Conservation (phyloP, 129 eudicot species). For the Artemisia argyi region DNA sequence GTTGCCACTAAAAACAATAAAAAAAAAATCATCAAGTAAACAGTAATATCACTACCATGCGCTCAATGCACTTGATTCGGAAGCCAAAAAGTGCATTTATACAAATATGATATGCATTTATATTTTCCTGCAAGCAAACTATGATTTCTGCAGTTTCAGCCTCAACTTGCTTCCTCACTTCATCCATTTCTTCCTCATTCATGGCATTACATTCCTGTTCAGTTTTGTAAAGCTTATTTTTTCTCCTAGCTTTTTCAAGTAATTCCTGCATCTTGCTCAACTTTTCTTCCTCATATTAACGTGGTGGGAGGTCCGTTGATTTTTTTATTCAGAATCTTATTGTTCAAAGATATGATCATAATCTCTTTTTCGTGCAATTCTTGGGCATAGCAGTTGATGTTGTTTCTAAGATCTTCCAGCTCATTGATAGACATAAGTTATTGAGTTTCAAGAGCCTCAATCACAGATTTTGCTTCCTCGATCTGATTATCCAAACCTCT, state of each 20-base stretch:
- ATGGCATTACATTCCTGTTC: slow-evolving; percentile 54
- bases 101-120: too few relatives aligned
- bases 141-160: slow-evolving; percentile 98
- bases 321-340: slow-evolving; percentile 40
- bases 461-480: slow-evolving; percentile 59
- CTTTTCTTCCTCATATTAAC: slow-evolving; percentile 50
- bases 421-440: slow-evolving; percentile 65
- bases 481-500: too few relatives aligned
- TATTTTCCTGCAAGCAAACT: slow-evolving; percentile 90
- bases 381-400: slow-evolving; percentile 37
- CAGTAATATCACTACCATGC: slow-evolving; percentile 58
- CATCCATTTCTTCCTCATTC: slow-evolving; percentile 85
- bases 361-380: slow-evolving; percentile 47
- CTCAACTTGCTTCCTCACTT: slow-evolving; percentile 81
- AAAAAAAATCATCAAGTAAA: neutral
- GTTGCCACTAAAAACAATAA: too few relatives aligned
- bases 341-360: slow-evolving; percentile 48
- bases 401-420: slow-evolving; percentile 71
- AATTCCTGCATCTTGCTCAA: slow-evolving; percentile 77
- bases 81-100: slow-evolving; percentile 99
- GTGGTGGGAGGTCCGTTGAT: slow-evolving; percentile 33
- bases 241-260: slow-evolving; percentile 77
- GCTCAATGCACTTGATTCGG: slow-evolving; percentile 98
- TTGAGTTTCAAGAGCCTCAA: slow-evolving; percentile 84
- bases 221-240: slow-evolving; percentile 61